Conservation (phyloP, 352 stramenopile species). For the Stephanocyclus meneghinianus region DNA sequence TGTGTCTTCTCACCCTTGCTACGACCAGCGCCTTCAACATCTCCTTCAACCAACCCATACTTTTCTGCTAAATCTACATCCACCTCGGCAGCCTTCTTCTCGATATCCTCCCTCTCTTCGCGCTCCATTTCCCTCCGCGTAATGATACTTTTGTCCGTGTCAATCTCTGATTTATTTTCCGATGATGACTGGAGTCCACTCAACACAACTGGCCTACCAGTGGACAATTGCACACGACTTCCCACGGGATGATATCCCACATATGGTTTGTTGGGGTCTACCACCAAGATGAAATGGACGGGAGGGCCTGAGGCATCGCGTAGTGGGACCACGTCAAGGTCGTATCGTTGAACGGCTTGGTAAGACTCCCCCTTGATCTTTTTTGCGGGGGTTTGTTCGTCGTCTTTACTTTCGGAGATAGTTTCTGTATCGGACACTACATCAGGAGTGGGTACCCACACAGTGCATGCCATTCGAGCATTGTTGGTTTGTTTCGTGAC, state of each 20-base stretch:
- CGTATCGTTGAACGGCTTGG: constrained; percentile 70
- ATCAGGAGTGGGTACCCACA: constrained; percentile 52
- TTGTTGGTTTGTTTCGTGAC: constrained; percentile 63
- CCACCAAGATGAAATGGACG: constrained; percentile 70
- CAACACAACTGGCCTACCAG: constrained; percentile 48
- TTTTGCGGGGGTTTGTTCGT: constrained; percentile 28
- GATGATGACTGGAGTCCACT: background rate
- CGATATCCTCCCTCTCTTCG: constrained; percentile 58
- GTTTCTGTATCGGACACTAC: constrained; percentile 12
- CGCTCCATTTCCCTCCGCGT: constrained; percentile 39
- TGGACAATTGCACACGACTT: constrained; percentile 77
- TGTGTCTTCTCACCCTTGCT: background rate
- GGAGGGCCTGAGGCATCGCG: constrained; percentile 71
- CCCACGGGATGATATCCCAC: constrained; percentile 73
- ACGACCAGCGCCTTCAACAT: background rate
- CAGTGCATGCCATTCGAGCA: constrained; percentile 74
- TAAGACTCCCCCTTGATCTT: constrained; percentile 38
- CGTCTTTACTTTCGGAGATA: background rate
- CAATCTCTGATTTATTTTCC: background rate
- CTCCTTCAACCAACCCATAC: constrained; percentile 43
- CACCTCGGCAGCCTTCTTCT: constrained; percentile 64
- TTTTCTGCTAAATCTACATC: constrained; percentile 70
- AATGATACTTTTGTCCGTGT: constrained; percentile 31
- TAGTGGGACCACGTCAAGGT: constrained; percentile 80
- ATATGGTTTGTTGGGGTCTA: constrained; percentile 50